phyloP scores from a whole-genome alignment of 495 filamentous ascomycete genomes.

The Talaromyces adpressus region DNA sequence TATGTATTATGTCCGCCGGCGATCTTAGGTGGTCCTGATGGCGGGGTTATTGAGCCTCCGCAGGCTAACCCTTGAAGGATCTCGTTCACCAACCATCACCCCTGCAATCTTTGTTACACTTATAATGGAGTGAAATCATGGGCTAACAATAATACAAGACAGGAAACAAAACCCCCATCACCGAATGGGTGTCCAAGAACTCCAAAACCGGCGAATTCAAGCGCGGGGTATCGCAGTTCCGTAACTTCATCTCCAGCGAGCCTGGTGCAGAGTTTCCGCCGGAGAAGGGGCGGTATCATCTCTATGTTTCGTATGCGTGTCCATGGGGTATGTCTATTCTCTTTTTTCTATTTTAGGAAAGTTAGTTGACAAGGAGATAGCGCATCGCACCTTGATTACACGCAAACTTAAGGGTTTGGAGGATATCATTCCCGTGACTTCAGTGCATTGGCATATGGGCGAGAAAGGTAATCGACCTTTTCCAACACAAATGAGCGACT shows the following conservation, averaged over 20 bases:
- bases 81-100: background rate
- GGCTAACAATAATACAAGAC: conserved; percentile 11
- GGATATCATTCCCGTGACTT: conserved; percentile 56
- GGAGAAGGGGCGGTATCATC: conserved; percentile 62
- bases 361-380: conserved; percentile 4
- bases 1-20: conserved; percentile 15
- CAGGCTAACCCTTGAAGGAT: background rate
- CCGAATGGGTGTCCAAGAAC: conserved; percentile 69
- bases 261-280: conserved; percentile 56
- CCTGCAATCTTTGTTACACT: background rate
- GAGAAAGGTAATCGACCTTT: conserved; percentile 41
- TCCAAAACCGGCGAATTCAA: conserved; percentile 88
- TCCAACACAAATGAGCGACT: too few species aligned
- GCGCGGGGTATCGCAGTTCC: conserved; percentile 63
- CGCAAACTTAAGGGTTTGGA: conserved; percentile 62
- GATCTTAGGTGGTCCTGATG: background rate
- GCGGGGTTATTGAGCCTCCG: background rate
- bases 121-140: background rate
- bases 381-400: conserved; percentile 57
- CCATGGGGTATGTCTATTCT: conserved; percentile 50
- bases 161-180: conserved; percentile 50
- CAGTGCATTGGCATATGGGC: conserved; percentile 61
- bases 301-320: conserved; percentile 69
- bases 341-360: background rate
- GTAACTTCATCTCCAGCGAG: conserved; percentile 61